phyloP scores from a whole-genome alignment of 805 yeast species.

The Cyberlindnera americana region DNA sequence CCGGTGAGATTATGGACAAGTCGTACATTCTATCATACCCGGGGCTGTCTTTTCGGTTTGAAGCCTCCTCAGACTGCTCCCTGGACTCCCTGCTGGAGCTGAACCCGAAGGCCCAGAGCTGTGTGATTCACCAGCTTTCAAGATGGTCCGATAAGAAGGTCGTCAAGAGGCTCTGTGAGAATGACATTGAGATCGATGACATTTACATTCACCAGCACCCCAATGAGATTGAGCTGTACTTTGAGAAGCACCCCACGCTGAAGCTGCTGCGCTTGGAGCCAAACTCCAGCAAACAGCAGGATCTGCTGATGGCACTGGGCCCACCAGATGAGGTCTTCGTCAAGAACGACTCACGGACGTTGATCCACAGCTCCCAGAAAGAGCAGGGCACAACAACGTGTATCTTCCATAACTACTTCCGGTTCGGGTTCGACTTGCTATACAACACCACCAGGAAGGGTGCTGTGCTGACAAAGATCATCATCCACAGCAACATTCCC shows the following conservation, averaged over 20 bases:
- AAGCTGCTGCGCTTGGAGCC: constrained; percentile 28
- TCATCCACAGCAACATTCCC: constrained; percentile 49
- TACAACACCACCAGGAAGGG: constrained; percentile 34
- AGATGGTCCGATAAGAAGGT: constrained; percentile 19
- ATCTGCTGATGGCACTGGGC: constrained; percentile 44
- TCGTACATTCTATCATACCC: constrained; percentile 45
- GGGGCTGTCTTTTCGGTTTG: constrained; percentile 52
- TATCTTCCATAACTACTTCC: constrained; percentile 53
- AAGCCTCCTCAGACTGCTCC: constrained; percentile 4
- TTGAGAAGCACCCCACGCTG: constrained; percentile 26
- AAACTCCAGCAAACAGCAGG: constrained; percentile 48
- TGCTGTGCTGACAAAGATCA: constrained; percentile 39
- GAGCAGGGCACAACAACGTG: neutral
- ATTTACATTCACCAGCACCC: constrained; percentile 3
- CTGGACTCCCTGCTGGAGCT: constrained; percentile 10
- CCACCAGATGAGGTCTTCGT: constrained; percentile 53
- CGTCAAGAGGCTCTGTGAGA: neutral
- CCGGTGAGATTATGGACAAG: constrained; percentile 38
- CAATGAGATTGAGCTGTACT: constrained; percentile 22
- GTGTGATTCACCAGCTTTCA: constrained; percentile 16
- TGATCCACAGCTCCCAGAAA: constrained; percentile 33
- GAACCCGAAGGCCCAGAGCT: constrained; percentile 12
- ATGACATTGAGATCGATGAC: constrained; percentile 15
- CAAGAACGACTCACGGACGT: constrained; percentile 40
- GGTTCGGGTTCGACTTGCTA: constrained; percentile 50